A percentile compares a stretch with the other conserved stretches of the same genome.
Conservation (phyloP, 1,284 basidiomycete species). For the Melampsora abietis-canadensis region DNA sequence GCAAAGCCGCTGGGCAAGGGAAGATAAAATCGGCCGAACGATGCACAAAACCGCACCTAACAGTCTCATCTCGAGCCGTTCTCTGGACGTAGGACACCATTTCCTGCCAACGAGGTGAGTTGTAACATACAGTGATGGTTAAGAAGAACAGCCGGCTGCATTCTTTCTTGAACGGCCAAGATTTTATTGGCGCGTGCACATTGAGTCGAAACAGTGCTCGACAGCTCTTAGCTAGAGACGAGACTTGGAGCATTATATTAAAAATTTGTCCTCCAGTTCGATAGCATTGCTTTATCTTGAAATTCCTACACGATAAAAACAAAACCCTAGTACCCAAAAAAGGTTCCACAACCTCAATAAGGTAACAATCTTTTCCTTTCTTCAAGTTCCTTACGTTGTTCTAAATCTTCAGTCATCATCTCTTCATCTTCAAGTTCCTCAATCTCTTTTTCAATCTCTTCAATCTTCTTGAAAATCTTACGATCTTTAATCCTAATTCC, state of each 20-base stretch:
- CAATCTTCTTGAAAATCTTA: constrained; percentile 62
- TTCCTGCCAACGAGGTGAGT: too few relatives aligned
- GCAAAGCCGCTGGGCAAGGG: too few relatives aligned
- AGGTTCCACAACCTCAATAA: constrained; percentile 54
- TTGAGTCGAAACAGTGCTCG: background rate
- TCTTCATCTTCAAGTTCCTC: constrained; percentile 58
- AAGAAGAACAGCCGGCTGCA: too few relatives aligned
- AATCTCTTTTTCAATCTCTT: constrained; percentile 50
- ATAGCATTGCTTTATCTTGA: too few relatives aligned
- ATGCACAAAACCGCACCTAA: too few relatives aligned
- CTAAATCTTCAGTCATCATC: constrained; percentile 59
- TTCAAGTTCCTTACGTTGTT: constrained; percentile 53
- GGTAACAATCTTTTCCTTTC: constrained; percentile 66
- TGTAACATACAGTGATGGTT: too few relatives aligned
- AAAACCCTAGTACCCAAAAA: background rate
- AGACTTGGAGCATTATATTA: background rate
- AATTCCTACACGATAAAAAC: too few relatives aligned
- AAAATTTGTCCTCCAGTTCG: background rate
- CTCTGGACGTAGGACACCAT: too few relatives aligned
- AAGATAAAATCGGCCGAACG: too few relatives aligned
- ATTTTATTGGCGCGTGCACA: background rate
- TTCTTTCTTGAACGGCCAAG: background rate
- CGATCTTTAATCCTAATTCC: constrained; percentile 68
- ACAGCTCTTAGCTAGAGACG: background rate
- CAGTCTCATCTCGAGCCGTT: too few relatives aligned